phyloP scores from a whole-genome alignment of 202 grass and related monocot species.

The Eragrostis tef region DNA sequence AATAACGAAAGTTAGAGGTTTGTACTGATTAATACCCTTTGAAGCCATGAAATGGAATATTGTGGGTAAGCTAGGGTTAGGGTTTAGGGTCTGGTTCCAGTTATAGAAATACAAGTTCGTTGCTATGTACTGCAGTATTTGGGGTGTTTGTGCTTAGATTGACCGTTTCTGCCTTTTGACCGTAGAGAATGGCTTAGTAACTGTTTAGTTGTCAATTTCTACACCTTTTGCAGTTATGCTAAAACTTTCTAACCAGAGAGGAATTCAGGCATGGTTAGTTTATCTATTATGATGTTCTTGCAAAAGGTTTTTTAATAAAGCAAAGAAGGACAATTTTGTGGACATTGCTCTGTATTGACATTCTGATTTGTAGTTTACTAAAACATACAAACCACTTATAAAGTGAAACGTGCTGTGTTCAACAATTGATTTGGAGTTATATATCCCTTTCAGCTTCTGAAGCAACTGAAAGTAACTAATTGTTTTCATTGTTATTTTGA shows the following conservation, averaged over 20 bases:
- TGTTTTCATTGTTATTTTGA: neutral
- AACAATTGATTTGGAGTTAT: conserved; percentile 13
- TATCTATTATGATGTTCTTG: neutral
- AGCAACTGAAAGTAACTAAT: conserved; percentile 27
- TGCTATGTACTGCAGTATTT: neutral
- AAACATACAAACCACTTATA: neutral
- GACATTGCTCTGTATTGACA: conserved; percentile 11
- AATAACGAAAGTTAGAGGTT: neutral
- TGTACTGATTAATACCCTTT: neutral
- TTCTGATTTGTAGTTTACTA: conserved; percentile 7
- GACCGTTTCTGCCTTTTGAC: conserved; percentile 14
- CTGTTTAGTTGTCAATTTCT: conserved; percentile 31
- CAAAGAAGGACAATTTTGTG: neutral
- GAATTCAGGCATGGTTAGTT: conserved; percentile 11
- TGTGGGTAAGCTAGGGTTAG: conserved; percentile 25
- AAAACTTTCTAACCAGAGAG: neutral
- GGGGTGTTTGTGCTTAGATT: conserved; percentile 9
- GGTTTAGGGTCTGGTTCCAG: conserved; percentile 15
- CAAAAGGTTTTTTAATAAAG: neutral
- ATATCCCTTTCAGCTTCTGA: conserved; percentile 25
- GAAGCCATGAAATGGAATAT: neutral
- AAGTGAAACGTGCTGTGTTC: neutral
- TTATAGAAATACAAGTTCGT: neutral
- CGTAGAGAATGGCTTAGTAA: neutral
- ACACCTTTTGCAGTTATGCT: neutral